Evolutionary conservation across 257 asterid species (phyloP), one percentile per base, ranked within the genome.

Genomic region (Fraxinus americana): DNA sequence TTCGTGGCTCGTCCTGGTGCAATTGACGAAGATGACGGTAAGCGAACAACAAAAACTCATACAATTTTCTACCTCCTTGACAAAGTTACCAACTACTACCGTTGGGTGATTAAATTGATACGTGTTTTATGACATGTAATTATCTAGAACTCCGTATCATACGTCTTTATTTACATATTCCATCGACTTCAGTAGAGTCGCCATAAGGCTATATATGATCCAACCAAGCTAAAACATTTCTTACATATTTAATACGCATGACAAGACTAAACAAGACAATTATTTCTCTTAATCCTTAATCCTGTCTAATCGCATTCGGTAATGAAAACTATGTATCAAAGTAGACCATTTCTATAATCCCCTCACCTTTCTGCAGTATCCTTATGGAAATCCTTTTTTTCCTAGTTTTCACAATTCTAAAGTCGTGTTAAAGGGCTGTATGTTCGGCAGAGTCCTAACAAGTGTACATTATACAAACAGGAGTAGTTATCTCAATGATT

Each of bases 1-100:
- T 96, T 96, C 50, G 98, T 96, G 84, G 78, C 97, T 27, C 90
- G 99, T 13, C 98, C 97, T 0, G 96, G 97, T 4, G 92, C 94
- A 36, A 90, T 89, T 0, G 79, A 87, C 71, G 99, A 96, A 85
- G 99, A 96, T 57, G 99, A 96, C n/a, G 98, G 99, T 96, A 86
- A 72, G 78, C 71, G 63, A 35, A 34, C 14, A 59, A 59, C 12
- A 59, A 8, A 34, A 39, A 75, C 35, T 38, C 35, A 0, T 59
- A 39, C 32, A 21, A 45, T 41, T 36, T 71, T 59, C 21, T 10
- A 67, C 19, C 48, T 57, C 45, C 66, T 57, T n/a, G 66, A 57
- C 10, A 57, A 8, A 17, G 66, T 57, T 57, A 57, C 52, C 52
- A 12, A 3, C 16, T 12, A 12, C 52, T 43, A 12, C 52, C 1